Percentiles rank a stretch among this genome's conserved stretches.
These are phyloP conservation scores for Auriculariales sp. DNA, from an alignment of 768 basidiomycete genomes.

Conservation along the genomic window DNA sequence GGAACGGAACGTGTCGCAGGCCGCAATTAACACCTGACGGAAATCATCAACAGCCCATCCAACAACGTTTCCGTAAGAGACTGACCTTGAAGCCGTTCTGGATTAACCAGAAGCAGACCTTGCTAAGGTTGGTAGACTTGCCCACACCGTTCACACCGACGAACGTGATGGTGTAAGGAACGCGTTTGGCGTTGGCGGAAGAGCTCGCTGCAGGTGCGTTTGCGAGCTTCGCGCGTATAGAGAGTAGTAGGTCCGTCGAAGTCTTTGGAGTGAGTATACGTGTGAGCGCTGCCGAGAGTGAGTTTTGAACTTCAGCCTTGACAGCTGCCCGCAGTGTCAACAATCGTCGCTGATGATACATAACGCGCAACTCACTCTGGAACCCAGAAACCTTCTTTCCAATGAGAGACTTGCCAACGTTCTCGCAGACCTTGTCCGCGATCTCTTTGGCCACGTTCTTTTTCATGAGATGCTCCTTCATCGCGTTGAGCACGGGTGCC, in stretches of 20 bases:
- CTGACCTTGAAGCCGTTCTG: slow-evolving; percentile 80
- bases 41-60: slow-evolving; percentile 98
- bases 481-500: slow-evolving; percentile 75
- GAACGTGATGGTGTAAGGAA: slow-evolving; percentile 88
- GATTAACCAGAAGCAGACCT: slow-evolving; percentile 98
- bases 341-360: not conserved
- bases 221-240: slow-evolving; percentile 78
- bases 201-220: slow-evolving; percentile 52
- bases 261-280: slow-evolving; percentile 93
- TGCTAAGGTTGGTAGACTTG: slow-evolving; percentile 94
- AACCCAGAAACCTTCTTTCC: slow-evolving; percentile 87
- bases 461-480: slow-evolving; percentile 97
- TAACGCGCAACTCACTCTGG: slow-evolving; percentile 43
- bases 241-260: slow-evolving; percentile 88
- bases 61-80: slow-evolving; percentile 72
- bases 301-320: slow-evolving; percentile 66
- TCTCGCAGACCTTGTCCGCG: slow-evolving; percentile 85
- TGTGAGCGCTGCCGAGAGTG: slow-evolving; percentile 77
- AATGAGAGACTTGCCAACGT: slow-evolving; percentile 77
- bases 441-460: slow-evolving; percentile 98
- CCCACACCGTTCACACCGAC: slow-evolving; percentile 99
- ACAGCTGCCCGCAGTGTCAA: slow-evolving; percentile 37
- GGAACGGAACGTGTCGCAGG: slow-evolving; percentile 92
- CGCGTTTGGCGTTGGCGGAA: slow-evolving; percentile 38
- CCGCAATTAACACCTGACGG: slow-evolving; percentile 85